Evolutionary conservation across 805 yeast species (phyloP).

Genomic region (Priceomyces carsonii): DNA sequence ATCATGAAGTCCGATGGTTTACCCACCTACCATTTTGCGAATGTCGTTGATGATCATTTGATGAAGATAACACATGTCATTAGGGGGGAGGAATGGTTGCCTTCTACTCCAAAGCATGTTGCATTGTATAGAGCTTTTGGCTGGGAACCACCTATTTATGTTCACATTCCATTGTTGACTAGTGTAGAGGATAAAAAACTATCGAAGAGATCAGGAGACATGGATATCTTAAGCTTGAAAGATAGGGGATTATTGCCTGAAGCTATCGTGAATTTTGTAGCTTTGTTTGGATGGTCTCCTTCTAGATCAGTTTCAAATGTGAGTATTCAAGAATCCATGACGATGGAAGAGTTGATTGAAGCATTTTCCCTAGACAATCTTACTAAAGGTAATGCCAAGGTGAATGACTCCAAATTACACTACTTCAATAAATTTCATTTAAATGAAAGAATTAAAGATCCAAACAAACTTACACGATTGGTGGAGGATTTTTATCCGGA

Average conservation of each 20-base stretch:
- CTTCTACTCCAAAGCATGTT: slow-evolving; percentile 93
- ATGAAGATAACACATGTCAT: slow-evolving; percentile 94
- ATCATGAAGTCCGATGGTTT: slow-evolving; percentile 88
- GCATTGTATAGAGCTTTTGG: slow-evolving; percentile 84
- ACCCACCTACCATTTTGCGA: slow-evolving; percentile 97
- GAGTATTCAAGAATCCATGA: slow-evolving; percentile 52
- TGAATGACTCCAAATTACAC: slow-evolving; percentile 71
- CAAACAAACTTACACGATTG: slow-evolving; percentile 33
- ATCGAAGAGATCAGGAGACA: slow-evolving; percentile 84
- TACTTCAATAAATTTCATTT: slow-evolving; percentile 78
- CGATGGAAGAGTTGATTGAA: slow-evolving; percentile 50
- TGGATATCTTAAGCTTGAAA: slow-evolving; percentile 61
- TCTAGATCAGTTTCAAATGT: slow-evolving; percentile 51
- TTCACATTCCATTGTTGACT: slow-evolving; percentile 90
- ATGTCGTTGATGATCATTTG: slow-evolving; percentile 89
- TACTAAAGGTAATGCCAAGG: slow-evolving; percentile 93
- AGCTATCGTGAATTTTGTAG: slow-evolving; percentile 83
- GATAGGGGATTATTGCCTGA: slow-evolving; percentile 76
- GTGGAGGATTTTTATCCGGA: slow-evolving; percentile 29
- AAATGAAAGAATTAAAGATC: slow-evolving; percentile 39
- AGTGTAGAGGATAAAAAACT: slow-evolving; percentile 71
- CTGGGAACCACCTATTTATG: slow-evolving; percentile 77
- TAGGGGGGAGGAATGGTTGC: slow-evolving; percentile 97
- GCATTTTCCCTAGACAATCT: slow-evolving; percentile 67
- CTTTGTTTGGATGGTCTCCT: slow-evolving; percentile 95